phyloP scores from a whole-genome alignment of 225 moss, liverwort and hornwort species.

The Ulota crispa region DNA sequence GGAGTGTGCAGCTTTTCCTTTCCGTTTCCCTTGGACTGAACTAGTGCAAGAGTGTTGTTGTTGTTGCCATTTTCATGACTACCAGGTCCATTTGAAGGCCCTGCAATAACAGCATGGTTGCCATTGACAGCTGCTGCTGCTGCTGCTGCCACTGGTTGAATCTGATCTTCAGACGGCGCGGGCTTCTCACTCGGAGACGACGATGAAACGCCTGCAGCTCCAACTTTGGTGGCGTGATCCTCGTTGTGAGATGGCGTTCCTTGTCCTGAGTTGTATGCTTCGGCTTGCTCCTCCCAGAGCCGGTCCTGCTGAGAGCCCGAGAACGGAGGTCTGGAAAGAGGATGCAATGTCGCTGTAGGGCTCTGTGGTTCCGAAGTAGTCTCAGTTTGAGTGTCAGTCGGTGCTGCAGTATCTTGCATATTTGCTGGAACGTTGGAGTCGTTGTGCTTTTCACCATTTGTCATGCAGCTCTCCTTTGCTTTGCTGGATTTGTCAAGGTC shows the following conservation, averaged over 20 bases:
- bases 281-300: slow-evolving; percentile 66
- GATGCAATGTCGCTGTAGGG: slow-evolving; percentile 27
- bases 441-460: slow-evolving; percentile 9
- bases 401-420: background rate
- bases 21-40: slow-evolving; percentile 12
- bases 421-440: background rate
- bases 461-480: background rate
- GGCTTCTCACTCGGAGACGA: slow-evolving; percentile 12
- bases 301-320: slow-evolving; percentile 56
- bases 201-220: background rate
- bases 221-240: background rate
- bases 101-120: background rate
- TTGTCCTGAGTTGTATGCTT: slow-evolving; percentile 55
- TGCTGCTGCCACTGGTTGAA: slow-evolving; percentile 28
- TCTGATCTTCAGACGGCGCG: slow-evolving; percentile 42
- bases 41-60: background rate
- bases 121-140: slow-evolving; percentile 16
- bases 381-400: background rate
- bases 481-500: background rate
- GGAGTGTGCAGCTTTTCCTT: slow-evolving; percentile 54
- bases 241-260: slow-evolving; percentile 55
- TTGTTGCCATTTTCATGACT: slow-evolving; percentile 26
- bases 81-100: slow-evolving; percentile 13
- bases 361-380: background rate
- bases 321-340: slow-evolving; percentile 36